Evolutionary conservation across 2,329 filamentous ascomycete species (phyloP).

Genomic region (Claviceps sp.): DNA sequence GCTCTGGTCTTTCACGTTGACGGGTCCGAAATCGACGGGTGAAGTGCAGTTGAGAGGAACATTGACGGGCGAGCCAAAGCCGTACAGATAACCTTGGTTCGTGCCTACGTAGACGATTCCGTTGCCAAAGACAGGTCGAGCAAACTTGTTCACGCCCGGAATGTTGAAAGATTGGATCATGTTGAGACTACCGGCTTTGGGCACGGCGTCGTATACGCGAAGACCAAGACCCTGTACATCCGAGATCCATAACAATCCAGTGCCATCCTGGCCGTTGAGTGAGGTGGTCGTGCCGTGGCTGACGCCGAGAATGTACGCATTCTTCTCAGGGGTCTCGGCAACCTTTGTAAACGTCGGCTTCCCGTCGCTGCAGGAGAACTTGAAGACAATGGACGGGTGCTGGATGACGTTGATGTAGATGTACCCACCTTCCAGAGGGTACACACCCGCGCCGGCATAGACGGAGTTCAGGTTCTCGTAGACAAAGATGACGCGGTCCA

Average conservation of each 20-base stretch:
- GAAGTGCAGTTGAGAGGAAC: constrained; percentile 39
- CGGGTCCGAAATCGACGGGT: constrained; percentile 31
- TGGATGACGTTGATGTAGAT: constrained; percentile 38
- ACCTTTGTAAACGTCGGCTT: constrained; percentile 40
- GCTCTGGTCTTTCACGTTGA: constrained; percentile 24
- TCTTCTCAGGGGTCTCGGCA: constrained; percentile 32
- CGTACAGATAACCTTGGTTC: constrained; percentile 36
- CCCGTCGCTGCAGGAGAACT: constrained; percentile 39
- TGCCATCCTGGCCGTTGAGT: constrained; percentile 37
- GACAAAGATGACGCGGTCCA: constrained; percentile 30
- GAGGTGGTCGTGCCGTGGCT: constrained; percentile 44
- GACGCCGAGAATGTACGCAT: constrained; percentile 40
- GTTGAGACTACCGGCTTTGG: constrained; percentile 29
- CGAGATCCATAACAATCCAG: constrained; percentile 41
- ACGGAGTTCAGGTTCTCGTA: constrained; percentile 31
- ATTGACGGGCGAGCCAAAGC: constrained; percentile 41
- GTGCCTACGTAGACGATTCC: constrained; percentile 41
- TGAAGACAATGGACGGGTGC: constrained; percentile 41
- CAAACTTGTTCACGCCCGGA: constrained; percentile 40
- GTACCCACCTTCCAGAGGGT: constrained; percentile 34
- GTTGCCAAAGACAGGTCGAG: constrained; percentile 43
- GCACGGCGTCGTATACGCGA: constrained; percentile 38
- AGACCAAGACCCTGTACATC: constrained; percentile 41
- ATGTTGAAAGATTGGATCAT: constrained; percentile 38
- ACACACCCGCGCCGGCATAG: constrained; percentile 32